Base-by-base conservation (phyloP, 768 basidiomycete species). In the Leccinum truebloodii region DNA sequence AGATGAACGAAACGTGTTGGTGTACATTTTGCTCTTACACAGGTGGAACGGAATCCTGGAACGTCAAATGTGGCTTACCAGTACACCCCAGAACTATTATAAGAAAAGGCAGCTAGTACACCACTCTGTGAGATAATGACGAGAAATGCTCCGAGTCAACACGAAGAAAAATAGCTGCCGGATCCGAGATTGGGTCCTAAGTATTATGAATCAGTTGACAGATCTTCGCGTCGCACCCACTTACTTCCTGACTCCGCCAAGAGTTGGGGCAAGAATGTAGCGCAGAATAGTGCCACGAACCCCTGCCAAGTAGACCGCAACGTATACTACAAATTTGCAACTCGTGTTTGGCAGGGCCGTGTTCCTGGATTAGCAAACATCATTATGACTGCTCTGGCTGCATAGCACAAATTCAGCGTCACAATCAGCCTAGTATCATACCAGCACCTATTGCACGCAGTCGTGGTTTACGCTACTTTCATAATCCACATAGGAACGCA, bases 81-180 rank as follows among this genome's bases (percentile, higher is more conserved):
- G 56, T 66, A 52, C 28, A 61, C 22, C 48, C 57, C 9, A 8
- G 28, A 13, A 37, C 54, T 44, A 14, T 53, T 46, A 32, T 39
- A 16, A 26, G 39, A 32, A 26, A 59, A 57, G 26, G 37, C 16
- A 24, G 48, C 46, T 18, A 58, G 30, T 30, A 30, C 30, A 30
- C 30, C 16, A 1, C 59, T 54, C 48, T 63, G 65, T 20, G 59
- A 26, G 35, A 61, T 32, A 32, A 55, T 67, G 26, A 57, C 62
- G 24, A 67, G 60, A n/a, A 50, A 63, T 30, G 30, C 66, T 62
- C 8, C 62, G 58, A 48, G 39, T 60, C 26, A 62, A 37, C 14
- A 64, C 20, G 35, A 66, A 62, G 41, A 61, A 50, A 34, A 63
- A 64, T 7, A 57, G 32, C 7, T 53, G 22, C 26, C 51, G 54